Evolutionary conservation across 345 rosid species (phyloP).

Genomic region (Eucalyptus guilfoylei): DNA sequence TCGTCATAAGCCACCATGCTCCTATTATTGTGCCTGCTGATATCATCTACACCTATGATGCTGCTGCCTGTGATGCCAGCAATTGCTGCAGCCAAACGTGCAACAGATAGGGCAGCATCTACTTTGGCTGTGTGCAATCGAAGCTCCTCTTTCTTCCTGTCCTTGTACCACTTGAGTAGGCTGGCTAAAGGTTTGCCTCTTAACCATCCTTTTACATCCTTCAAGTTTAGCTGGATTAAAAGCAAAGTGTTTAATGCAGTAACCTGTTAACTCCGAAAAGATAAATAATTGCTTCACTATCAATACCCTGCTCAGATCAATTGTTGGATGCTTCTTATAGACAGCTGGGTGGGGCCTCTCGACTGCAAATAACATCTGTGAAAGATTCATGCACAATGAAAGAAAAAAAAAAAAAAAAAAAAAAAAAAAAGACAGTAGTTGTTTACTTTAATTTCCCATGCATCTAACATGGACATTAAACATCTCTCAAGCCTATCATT

Average conservation of each 20-base stretch:
- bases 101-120: constrained; percentile 5
- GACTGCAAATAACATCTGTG: background rate
- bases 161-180: background rate
- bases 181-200: background rate
- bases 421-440: background rate
- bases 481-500: background rate
- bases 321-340: background rate
- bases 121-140: constrained; percentile 1
- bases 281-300: background rate
- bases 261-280: background rate
- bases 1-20: background rate
- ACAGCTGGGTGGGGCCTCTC: background rate
- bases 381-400: background rate
- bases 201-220: constrained; percentile 1
- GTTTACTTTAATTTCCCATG: background rate
- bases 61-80: background rate
- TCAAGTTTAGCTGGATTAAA: background rate
- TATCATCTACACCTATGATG: background rate
- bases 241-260: background rate
- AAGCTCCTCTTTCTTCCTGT: background rate
- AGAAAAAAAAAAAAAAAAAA: background rate
- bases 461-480: background rate
- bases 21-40: background rate
- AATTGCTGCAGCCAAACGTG: constrained; percentile 6
- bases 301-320: background rate